Percentiles rank a stretch among this genome's conserved stretches.
Evolutionary conservation across 2,329 filamentous ascomycete genomes (phyloP).

Genomic region (Sarocladium strictum): DNA sequence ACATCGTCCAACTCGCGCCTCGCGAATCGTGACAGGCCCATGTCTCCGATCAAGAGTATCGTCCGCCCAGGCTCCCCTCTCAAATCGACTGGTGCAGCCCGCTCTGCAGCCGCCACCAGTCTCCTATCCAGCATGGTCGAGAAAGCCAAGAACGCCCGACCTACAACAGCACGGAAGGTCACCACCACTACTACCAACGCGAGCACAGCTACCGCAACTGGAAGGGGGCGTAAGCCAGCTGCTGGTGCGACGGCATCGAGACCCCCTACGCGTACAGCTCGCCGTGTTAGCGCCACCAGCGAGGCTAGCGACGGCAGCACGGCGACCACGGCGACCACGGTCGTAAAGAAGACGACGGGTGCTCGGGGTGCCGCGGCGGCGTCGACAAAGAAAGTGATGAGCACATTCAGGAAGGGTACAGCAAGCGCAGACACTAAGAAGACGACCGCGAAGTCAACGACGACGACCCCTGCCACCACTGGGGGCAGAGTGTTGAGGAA

Average conservation of each 20-base stretch:
- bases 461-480: conserved; percentile 34
- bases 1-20: conserved; percentile 76
- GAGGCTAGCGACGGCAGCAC: conserved; percentile 59
- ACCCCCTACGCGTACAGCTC: conserved; percentile 40
- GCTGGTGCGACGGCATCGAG: conserved; percentile 29
- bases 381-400: conserved; percentile 47
- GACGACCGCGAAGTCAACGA: conserved; percentile 33
- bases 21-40: conserved; percentile 35
- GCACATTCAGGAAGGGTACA: conserved; percentile 43
- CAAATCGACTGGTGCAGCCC: conserved; percentile 42
- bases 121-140: conserved; percentile 53
- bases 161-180: conserved; percentile 39
- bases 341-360: conserved; percentile 49
- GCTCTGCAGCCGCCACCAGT: conserved; percentile 35
- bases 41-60: conserved; percentile 52
- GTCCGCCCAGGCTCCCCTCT: conserved; percentile 55
- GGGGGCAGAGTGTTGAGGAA: conserved; percentile 51
- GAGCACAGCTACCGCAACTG: conserved; percentile 30
- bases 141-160: conserved; percentile 51
- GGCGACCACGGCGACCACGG: conserved; percentile 48
- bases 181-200: conserved; percentile 39
- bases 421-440: conserved; percentile 44
- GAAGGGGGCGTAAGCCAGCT: conserved; percentile 26
- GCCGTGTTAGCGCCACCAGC: conserved; percentile 53
- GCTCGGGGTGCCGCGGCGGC: conserved; percentile 29